Base-by-base conservation (phyloP, 768 basidiomycete species). In the Lentinula guzmanii region DNA sequence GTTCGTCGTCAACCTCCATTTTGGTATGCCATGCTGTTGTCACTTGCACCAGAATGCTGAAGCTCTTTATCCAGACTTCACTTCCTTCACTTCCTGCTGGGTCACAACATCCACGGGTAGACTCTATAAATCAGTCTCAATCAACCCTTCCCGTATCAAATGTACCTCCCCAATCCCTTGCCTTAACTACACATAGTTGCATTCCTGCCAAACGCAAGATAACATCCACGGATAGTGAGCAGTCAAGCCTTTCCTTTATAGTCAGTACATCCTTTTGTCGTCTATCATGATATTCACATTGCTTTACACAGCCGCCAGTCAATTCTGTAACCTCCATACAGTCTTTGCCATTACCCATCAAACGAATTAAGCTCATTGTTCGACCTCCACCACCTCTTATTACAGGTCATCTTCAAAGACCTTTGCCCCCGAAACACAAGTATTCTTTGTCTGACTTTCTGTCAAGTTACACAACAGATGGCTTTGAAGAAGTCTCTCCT, bases 321-420 rank as follows among this genome's bases (percentile, higher is more conserved):
- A 13, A 58, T 4, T 16, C 16, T 11, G n/a, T 35, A 6, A 2
- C 51, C 15, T 16, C 24, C 24, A 16, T 66, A 33, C 63, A 62
- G 52, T 33, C 67, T 37, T 58, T 67, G n/a, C 70, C 71, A 16
- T 70, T 71, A n/a, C 74, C 74, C 34, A 79, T 91, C 61, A 86
- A 82, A 69, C 84, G 90, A 57, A 77, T 91, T 52, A 83, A 80
- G 66, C 76, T 89, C 61, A 80, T 90, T 52, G 87, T 93, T 13
- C 82, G 87, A 42, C 76, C 76, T 11, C 90, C 90, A 6, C 79
- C 81, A 1, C 84, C 84, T 2, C 68, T 75, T 1, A 75, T 85
- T 46, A 83, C 91, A 11, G 82, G 87, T 70, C 93, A 89, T 0
- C 70, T 69, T 11, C 94, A 97, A 68, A 77, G 77, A 10, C 88